Evolutionary conservation across 2,329 filamentous ascomycete species (phyloP), one percentile per base, ranked within the genome.

Genomic region (Talaromyces atroroseus): DNA sequence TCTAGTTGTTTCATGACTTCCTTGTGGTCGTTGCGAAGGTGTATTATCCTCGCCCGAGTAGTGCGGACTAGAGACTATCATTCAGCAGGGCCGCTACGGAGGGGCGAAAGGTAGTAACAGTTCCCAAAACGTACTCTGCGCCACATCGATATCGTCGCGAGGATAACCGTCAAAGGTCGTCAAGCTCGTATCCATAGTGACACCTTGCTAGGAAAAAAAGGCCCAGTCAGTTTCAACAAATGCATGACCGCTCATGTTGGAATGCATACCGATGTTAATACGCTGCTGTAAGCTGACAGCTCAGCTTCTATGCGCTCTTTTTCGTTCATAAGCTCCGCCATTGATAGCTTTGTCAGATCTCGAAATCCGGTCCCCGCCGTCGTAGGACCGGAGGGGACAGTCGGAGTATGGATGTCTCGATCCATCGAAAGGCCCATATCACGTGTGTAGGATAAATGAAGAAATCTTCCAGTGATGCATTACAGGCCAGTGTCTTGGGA

Each of bases 21-120:
- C 70, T 95, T 96, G 76, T 96, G 92, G 73, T 99, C 94, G 68
- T 96, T 97, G 62, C 89, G 86, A 40, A 97, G 80, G 63, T 86
- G 81, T 63, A 97, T 94, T 63, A 99, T 96, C 59, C 89, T 86
- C 26, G 92, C 83, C 72, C 94, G 82, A 38, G 92, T 96, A n/a
- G 90, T 96, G 60, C 94, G 89, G 68, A 99, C 90, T 95, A 65
- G 54, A 8, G 18, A 14, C 50, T 34, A 52, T 18, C 55, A 23
- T 65, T 52, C 64, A 63, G 54, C 58, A 55, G 18, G 23, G 20
- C 24, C 3, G 40, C 26, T 4, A 29, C 11, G 26, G 26, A 29
- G 26, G 7, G 8, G 26, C 2, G 4, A 36, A 48, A 21, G 26
- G 2, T 14, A 18, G 12, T 40, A 42, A 10, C 36, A 29, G 38